Percentiles rank a stretch among this genome's conserved stretches.
phyloP scores from a whole-genome alignment of 2,329 filamentous ascomycete species.

The Epichloe scottii region DNA sequence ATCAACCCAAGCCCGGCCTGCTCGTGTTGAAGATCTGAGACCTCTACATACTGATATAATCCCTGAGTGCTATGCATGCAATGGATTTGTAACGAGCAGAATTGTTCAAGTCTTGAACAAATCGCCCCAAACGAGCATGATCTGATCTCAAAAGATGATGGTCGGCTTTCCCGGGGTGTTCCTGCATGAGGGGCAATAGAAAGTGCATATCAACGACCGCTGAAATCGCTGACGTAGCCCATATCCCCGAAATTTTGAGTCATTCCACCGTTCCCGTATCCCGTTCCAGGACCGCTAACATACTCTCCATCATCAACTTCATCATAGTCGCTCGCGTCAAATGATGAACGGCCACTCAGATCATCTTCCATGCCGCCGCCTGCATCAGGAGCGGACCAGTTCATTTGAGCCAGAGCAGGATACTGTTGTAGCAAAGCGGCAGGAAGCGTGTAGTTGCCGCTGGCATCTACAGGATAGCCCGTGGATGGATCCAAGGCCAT shows the following conservation, averaged over 20 bases:
- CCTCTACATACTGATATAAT: no score
- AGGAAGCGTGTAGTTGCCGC: slow-evolving; percentile 58
- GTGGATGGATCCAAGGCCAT: slow-evolving; percentile 49
- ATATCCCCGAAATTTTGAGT: slow-evolving; percentile 41
- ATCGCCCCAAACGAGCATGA: not conserved
- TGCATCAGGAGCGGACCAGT: slow-evolving; percentile 59
- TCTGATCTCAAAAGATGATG: no score
- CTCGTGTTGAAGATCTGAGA: no score
- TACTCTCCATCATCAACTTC: slow-evolving; percentile 61
- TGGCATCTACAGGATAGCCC: slow-evolving; percentile 43
- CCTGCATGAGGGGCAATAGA: not conserved
- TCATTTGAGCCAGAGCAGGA: slow-evolving; percentile 79
- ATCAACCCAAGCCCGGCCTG: no score
- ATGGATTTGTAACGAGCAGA: no score
- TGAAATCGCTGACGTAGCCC: slow-evolving; percentile 40
- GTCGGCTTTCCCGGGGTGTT: not conserved
- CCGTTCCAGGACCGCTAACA: slow-evolving; percentile 48
- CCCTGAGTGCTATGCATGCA: no score
- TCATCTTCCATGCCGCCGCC: slow-evolving; percentile 63
- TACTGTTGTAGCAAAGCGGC: slow-evolving; percentile 84
- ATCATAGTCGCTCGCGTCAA: slow-evolving; percentile 69
- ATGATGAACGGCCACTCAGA: slow-evolving; percentile 66
- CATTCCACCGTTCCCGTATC: slow-evolving; percentile 45
- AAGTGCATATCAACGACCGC: slow-evolving; percentile 17
- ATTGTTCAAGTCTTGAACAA: not conserved